Base-by-base conservation (phyloP, 2,329 filamentous ascomycete genomes). In the Pseudocercospora ulei region DNA sequence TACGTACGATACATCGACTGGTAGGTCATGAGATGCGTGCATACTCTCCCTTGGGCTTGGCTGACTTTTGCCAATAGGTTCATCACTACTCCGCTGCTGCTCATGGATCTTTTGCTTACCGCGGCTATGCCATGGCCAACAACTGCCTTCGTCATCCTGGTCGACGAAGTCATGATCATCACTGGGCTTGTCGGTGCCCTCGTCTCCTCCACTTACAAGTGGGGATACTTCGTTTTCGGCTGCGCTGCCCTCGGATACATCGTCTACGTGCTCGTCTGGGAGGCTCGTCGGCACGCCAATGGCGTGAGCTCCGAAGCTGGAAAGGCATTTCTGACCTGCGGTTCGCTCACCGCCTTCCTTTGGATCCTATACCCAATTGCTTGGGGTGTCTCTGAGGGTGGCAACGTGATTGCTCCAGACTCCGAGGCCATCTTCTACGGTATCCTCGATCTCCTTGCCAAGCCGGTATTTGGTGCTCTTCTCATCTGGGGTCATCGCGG, bases 351-450 rank as follows among this genome's bases (percentile, higher is more conserved):
- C n/a, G 59, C 73, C 13, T 61, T 74, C 51, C 60, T 80, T 19
- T 80, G 76, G 76, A 71, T 74, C 47, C 52, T 78, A 16, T 81
- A 81, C 57, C 77, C 77, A 0, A 69, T 78, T 44, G 68, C 71
- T 13, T 80, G 76, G 55, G 76, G 74, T 39, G 51, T 80, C 2
- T 66, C 61, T 27, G 76, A 80, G 58, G 76, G 75, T 19, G 76
- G 75, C 7, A 80, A 80, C 49, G 60, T 78, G 46, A 78, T 81
- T 35, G 60, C 76, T 2, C 72, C 75, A 0, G 78, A 82, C 53
- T 73, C 72, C 0, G 78, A 82, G 54, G 75, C 75, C 7, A 62
- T 80, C 42, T 80, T 82, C 56, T 83, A 82, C 53, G 76, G 77
- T 26, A 62, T 81, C 2, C 65, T 83, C 0, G 78, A 82, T 43